Evolutionary conservation across 1,284 basidiomycete species (phyloP).

Genomic region (Austroboletus niveus): DNA sequence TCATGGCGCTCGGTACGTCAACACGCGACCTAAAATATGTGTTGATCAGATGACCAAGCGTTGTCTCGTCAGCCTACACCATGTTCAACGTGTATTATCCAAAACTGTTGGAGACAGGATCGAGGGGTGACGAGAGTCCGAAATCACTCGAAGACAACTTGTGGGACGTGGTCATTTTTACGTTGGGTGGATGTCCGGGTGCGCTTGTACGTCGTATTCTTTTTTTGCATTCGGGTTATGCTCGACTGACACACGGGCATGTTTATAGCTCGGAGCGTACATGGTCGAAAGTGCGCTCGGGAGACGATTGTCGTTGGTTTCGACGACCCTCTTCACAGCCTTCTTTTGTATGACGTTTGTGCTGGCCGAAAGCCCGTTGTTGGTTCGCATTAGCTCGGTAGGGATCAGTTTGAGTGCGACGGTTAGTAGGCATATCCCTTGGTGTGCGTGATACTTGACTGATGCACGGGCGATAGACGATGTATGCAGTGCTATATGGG

Average conservation of each 20-base stretch:
- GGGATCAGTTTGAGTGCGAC: conserved; percentile 82
- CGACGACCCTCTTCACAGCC: conserved; percentile 80
- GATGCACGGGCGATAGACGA: conserved; percentile 47
- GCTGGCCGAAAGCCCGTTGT: conserved; percentile 56
- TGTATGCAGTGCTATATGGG: conserved; percentile 91
- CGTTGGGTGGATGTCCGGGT: conserved; percentile 84
- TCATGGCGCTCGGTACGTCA: conserved; percentile 73
- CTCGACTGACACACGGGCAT: not conserved
- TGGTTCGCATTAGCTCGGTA: conserved; percentile 75
- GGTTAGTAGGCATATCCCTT: conserved; percentile 38
- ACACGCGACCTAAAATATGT: conserved; percentile 2
- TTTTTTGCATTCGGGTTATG: conserved; percentile 2
- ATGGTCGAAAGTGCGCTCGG: conserved; percentile 82
- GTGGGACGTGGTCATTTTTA: conserved; percentile 82
- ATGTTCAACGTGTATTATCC: conserved; percentile 98
- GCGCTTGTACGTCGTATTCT: conserved; percentile 57
- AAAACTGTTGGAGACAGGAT: conserved; percentile 74
- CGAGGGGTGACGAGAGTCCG: conserved; percentile 32
- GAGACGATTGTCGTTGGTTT: conserved; percentile 74
- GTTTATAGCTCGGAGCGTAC: conserved; percentile 79
- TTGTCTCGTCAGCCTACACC: conserved; percentile 62
- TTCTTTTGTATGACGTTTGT: conserved; percentile 78
- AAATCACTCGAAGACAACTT: conserved; percentile 65
- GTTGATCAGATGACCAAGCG: not conserved
- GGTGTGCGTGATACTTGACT: not conserved